Evolutionary conservation across 306 rosid genomes (phyloP).

Genomic region (Gastrolobium villosum): DNA sequence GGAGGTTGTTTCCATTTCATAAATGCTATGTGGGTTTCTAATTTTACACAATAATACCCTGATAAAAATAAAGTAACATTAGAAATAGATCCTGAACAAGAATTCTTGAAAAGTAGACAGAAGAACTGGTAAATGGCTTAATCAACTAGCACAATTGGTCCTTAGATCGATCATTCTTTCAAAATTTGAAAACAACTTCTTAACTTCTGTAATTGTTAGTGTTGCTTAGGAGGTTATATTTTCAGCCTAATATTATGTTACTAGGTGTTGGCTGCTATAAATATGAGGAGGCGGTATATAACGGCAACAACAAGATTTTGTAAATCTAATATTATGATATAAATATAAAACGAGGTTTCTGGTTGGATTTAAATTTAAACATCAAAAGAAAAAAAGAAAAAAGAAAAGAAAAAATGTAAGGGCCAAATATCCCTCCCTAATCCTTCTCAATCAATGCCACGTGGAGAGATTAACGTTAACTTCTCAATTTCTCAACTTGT

Average conservation of each 20-base stretch:
- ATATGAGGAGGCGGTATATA: slow-evolving; percentile 1
- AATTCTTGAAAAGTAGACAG: slow-evolving; percentile 24
- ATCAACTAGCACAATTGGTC: slow-evolving; percentile 34
- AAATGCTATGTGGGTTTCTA: slow-evolving; percentile 35
- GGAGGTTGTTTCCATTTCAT: slow-evolving; percentile 41
- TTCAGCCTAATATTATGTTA: slow-evolving; percentile 15
- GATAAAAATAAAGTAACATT: slow-evolving; percentile 23
- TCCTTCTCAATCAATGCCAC: slow-evolving; percentile 45
- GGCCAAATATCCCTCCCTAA: slow-evolving; percentile 39
- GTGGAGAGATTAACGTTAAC: slow-evolving; percentile 60
- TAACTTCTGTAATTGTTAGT: slow-evolving; percentile 31
- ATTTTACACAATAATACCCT: slow-evolving; percentile 14
- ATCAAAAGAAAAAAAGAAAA: neutral
- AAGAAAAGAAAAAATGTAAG: slow-evolving; percentile 26
- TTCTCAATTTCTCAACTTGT: slow-evolving; percentile 33
- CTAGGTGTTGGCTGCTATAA: slow-evolving; percentile 42
- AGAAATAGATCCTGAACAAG: slow-evolving; percentile 25
- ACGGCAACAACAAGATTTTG: neutral
- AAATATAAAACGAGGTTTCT: neutral
- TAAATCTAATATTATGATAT: slow-evolving; percentile 3
- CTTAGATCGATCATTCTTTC: slow-evolving; percentile 23
- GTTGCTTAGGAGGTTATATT: slow-evolving; percentile 34
- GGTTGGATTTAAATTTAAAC: slow-evolving; percentile 35
- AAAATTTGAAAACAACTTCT: slow-evolving; percentile 15
- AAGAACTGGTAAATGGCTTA: slow-evolving; percentile 42